These are phyloP conservation scores for Erigeron philadelphicus DNA, from an alignment of 140 eudicot species.

Conservation along the genomic window DNA sequence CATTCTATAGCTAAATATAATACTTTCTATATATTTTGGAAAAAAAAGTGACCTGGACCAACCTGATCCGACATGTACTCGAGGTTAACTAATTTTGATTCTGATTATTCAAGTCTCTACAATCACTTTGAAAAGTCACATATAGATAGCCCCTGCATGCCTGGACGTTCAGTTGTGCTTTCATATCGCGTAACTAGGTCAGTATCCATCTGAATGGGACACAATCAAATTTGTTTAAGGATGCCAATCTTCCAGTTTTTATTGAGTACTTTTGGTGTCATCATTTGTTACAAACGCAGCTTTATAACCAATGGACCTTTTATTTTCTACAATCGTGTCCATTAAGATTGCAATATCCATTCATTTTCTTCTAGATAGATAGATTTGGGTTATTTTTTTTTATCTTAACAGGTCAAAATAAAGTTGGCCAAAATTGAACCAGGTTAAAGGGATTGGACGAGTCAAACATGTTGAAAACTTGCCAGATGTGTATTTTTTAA, in stretches of 20 bases:
- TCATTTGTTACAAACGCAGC: not conserved
- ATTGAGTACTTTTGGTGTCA: not conserved
- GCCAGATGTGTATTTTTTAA: not conserved
- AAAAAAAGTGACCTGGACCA: not conserved
- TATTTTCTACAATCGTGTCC: not conserved
- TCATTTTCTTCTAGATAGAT: too few species aligned
- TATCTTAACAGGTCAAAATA: too few species aligned
- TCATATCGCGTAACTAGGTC: not conserved
- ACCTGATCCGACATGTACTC: not conserved
- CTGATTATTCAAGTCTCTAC: conserved; percentile 10
- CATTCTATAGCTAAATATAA: not conserved
- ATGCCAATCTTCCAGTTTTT: not conserved
- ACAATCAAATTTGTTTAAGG: not conserved
- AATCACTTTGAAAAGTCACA: conserved; percentile 6
- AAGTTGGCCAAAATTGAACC: not conserved
- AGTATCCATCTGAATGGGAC: not conserved
- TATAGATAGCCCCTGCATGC: not conserved
- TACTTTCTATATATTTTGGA: not conserved
- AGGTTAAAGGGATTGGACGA: not conserved
- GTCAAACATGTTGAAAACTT: not conserved
- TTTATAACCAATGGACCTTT: not conserved
- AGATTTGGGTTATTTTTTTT: too few species aligned
- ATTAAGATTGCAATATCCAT: not conserved
- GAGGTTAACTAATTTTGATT: not conserved
- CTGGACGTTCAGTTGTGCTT: not conserved